phyloP scores from a whole-genome alignment of 257 asterid species.

The Henckelia pumila region DNA sequence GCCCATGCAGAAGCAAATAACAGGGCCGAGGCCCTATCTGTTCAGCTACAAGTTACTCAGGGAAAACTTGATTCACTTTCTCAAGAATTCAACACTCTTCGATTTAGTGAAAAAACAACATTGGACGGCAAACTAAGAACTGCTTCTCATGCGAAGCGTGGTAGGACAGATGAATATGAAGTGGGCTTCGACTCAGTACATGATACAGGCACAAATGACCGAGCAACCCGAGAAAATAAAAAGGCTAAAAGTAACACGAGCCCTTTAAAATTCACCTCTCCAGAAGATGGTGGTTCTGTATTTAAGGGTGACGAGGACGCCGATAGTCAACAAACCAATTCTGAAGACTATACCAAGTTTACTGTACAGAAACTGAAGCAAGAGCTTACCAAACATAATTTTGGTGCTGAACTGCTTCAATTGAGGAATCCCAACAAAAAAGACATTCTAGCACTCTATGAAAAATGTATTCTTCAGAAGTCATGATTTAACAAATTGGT shows the following conservation, averaged over 20 bases:
- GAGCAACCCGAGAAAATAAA: constrained; percentile 50
- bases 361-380: constrained; percentile 69
- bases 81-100: constrained; percentile 68
- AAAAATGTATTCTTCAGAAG: constrained; percentile 55
- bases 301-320: constrained; percentile 65
- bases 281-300: constrained; percentile 91
- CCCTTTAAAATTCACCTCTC: constrained; percentile 50
- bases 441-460: constrained; percentile 74
- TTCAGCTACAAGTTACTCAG: constrained; percentile 82
- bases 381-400: constrained; percentile 64
- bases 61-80: constrained; percentile 68
- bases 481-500: constrained; percentile 21
- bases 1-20: constrained; percentile 85
- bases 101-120: constrained; percentile 61
- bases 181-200: constrained; percentile 67
- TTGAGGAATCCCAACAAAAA: constrained; percentile 64
- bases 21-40: constrained; percentile 82
- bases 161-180: constrained; percentile 70
- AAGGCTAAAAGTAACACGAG: constrained; percentile 75
- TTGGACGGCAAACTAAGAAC: constrained; percentile 56
- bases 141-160: constrained; percentile 78
- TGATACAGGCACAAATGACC: constrained; percentile 53
- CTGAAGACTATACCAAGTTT: constrained; percentile 63
- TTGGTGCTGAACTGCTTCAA: constrained; percentile 68
- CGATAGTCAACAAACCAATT: constrained; percentile 52